Base-by-base conservation (phyloP, 192 early-diverging fungal species). In the Phycomyces blakesleeanus region DNA sequence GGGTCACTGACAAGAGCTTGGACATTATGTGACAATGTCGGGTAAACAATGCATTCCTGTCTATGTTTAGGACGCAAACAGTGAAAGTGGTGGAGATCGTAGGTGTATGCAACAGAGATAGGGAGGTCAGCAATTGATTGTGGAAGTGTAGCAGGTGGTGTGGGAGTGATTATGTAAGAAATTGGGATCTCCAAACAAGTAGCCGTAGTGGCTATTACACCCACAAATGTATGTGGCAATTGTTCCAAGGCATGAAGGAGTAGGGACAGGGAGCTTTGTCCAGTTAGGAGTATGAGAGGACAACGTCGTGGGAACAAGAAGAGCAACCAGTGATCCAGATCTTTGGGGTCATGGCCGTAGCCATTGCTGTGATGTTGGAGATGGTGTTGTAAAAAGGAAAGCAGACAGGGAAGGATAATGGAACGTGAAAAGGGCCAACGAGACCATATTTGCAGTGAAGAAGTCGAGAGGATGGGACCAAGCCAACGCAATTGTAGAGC, bases 401-500 rank as follows among this genome's bases (percentile, higher is more conserved):
- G 44, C 44, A 47, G 44, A 11, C 18, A 47, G 44, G 44, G 18
- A 47, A 47, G 44, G 18, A 18, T 11, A 47, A 18, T n/a, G 3
- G 44, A 47, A 47, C 29, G 29, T 34, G 11, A 12, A 47, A 18
- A 47, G 44, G 44, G 18, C 18, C 44, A 3, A 47, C 11, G 18
- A 47, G 15, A 14, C 18, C 18, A 47, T 18, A 47, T 47, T 18
- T 14, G 18, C 1, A 12, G 18, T 1, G 44, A 47, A 7, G 44
- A 11, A 11, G 44, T 14, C 12, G 18, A 47, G 44, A 47, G 18
- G 11, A 47, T 2, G 11, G 44, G 44, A n/a, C 12, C 12, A 29
- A 56, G 16, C 29, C 29, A 56, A 14, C 55, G 55, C 11, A 22
- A 18, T 56, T 56, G 55, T n/a, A 56, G 34, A 38, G 34, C 55